Evolutionary conservation across 768 basidiomycete genomes (phyloP).

Genomic region (Tubosaeta sp.): DNA sequence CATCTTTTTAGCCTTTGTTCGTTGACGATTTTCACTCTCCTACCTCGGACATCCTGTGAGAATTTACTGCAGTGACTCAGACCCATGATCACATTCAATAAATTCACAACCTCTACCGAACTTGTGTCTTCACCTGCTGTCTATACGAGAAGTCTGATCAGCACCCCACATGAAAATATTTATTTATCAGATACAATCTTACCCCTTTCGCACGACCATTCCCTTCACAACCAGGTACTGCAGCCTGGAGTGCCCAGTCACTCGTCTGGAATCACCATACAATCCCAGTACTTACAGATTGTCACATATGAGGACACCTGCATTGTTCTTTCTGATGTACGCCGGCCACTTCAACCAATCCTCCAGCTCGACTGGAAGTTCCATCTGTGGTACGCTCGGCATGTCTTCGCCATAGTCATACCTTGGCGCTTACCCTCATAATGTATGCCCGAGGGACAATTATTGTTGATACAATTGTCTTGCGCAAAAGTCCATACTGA

Average conservation of each 20-base stretch:
- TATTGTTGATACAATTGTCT: constrained; percentile 73
- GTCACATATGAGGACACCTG: constrained; percentile 75
- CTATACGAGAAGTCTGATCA: constrained; percentile 34
- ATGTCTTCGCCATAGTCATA: neutral
- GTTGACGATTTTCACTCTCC: constrained; percentile 7
- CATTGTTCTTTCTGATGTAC: constrained; percentile 75
- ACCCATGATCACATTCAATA: constrained; percentile 2
- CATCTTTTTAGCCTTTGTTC: neutral
- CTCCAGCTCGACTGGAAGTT: constrained; percentile 81
- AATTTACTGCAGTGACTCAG: constrained; percentile 52
- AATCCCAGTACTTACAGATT: constrained; percentile 51
- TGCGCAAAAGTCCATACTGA: constrained; percentile 74
- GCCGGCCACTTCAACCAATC: constrained; percentile 83
- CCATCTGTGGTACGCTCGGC: constrained; percentile 48
- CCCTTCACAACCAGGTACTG: constrained; percentile 88
- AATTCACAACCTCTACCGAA: constrained; percentile 52
- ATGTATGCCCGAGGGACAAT: constrained; percentile 82
- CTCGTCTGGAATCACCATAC: constrained; percentile 7
- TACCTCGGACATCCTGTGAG: constrained; percentile 54
- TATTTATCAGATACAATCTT: constrained; percentile 21
- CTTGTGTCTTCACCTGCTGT: constrained; percentile 77
- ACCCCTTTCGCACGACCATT: constrained; percentile 83
- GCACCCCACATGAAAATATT: constrained; percentile 13
- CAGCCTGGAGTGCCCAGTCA: constrained; percentile 44
- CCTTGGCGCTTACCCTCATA: constrained; percentile 59